Evolutionary conservation across 208 protist genomes (phyloP).

Genomic region (Angomonas deanei): DNA sequence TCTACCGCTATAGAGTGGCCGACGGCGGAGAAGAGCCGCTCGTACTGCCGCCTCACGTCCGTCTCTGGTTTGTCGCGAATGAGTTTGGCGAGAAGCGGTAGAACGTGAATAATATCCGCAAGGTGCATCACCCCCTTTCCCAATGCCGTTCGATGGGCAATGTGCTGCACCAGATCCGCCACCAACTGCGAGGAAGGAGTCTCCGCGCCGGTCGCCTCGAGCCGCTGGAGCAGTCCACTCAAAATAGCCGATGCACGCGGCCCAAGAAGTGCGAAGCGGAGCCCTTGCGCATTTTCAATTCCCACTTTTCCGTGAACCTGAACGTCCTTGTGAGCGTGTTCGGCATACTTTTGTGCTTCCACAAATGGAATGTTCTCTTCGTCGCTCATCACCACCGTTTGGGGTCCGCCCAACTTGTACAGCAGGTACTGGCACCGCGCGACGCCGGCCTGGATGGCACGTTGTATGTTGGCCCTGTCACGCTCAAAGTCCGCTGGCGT

Average conservation of each 20-base stretch:
- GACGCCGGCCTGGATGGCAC: slow-evolving; percentile 41
- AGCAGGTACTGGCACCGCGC: slow-evolving; percentile 58
- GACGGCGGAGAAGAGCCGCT: slow-evolving; percentile 40
- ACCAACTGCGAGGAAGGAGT: slow-evolving; percentile 16
- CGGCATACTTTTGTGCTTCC: slow-evolving; percentile 52
- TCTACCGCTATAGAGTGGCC: slow-evolving; percentile 46
- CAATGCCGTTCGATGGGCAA: slow-evolving; percentile 47
- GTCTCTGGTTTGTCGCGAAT: slow-evolving; percentile 12
- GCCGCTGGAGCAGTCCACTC: slow-evolving; percentile 44
- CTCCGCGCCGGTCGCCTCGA: slow-evolving; percentile 22
- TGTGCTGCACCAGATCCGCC: slow-evolving; percentile 58
- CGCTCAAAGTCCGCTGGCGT: neutral
- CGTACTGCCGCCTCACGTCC: slow-evolving; percentile 20
- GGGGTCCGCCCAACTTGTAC: slow-evolving; percentile 35
- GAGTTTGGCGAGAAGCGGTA: slow-evolving; percentile 45
- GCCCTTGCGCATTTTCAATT: slow-evolving; percentile 58
- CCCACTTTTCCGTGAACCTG: slow-evolving; percentile 71
- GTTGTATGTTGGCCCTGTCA: slow-evolving; percentile 4
- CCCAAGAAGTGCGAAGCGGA: slow-evolving; percentile 48
- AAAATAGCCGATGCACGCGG: slow-evolving; percentile 32
- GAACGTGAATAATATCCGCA: slow-evolving; percentile 44
- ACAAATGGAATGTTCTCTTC: slow-evolving; percentile 64
- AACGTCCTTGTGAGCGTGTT: slow-evolving; percentile 44
- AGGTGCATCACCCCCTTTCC: slow-evolving; percentile 38
- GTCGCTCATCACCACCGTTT: slow-evolving; percentile 60